Evolutionary conservation across 768 basidiomycete genomes (phyloP).

Genomic region (Roridomyces roridus): DNA sequence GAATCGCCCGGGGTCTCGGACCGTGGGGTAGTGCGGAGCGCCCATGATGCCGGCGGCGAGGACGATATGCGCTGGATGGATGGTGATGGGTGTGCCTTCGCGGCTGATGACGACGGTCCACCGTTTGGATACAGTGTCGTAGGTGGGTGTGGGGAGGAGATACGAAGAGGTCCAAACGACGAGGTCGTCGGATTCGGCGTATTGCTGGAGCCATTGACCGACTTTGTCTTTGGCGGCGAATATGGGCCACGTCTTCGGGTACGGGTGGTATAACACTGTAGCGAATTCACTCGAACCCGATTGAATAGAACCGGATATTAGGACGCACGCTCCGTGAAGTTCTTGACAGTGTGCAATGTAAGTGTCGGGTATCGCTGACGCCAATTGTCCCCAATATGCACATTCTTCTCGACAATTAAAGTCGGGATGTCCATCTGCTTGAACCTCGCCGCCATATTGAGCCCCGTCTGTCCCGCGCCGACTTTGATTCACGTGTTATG

Average conservation of each 20-base stretch:
- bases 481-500: constrained; percentile 30
- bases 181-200: constrained; percentile 45
- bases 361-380: no score
- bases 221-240: constrained; percentile 49
- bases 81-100: constrained; percentile 33
- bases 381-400: constrained; percentile 48
- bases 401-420: constrained; percentile 41
- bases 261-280: constrained; percentile 45
- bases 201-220: constrained; percentile 50
- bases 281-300: no score
- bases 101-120: constrained; percentile 42
- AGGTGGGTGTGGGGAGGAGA: constrained; percentile 36
- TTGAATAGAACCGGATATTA: no score
- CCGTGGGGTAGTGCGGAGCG: constrained; percentile 35
- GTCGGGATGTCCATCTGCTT: constrained; percentile 44
- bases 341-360: no score
- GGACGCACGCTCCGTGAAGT: no score
- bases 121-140: constrained; percentile 32
- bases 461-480: constrained; percentile 48
- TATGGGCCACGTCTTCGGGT: constrained; percentile 45
- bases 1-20: constrained; percentile 33
- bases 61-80: constrained; percentile 46
- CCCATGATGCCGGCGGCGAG: constrained; percentile 46
- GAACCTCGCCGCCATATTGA: constrained; percentile 47
- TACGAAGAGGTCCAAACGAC: constrained; percentile 46